These are phyloP conservation scores for Leccinellum rugosiceps DNA, from an alignment of 768 basidiomycete species.

Conservation along the genomic window DNA sequence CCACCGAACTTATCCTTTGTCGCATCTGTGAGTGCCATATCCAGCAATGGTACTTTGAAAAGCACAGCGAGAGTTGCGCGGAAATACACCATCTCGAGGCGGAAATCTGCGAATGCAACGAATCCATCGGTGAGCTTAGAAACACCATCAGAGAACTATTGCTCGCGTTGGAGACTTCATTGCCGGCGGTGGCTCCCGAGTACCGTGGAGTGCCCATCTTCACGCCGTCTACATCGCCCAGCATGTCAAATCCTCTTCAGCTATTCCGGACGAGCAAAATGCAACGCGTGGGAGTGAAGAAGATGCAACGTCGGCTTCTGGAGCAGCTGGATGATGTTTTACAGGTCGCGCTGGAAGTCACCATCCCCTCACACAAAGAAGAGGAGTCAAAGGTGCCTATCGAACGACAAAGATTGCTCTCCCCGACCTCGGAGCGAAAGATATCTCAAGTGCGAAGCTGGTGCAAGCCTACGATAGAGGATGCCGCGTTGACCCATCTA, in stretches of 20 bases:
- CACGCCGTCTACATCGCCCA: slow-evolving; percentile 66
- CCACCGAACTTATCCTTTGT: slow-evolving; percentile 82
- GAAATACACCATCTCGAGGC: slow-evolving; percentile 96
- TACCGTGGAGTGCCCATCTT: slow-evolving; percentile 89
- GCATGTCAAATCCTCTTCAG: slow-evolving; percentile 71
- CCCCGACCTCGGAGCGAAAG: slow-evolving; percentile 85
- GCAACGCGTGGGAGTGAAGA: slow-evolving; percentile 78
- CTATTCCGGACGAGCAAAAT: slow-evolving; percentile 75
- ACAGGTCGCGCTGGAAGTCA: slow-evolving; percentile 73
- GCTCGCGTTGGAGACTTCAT: slow-evolving; percentile 69
- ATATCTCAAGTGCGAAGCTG: slow-evolving; percentile 81
- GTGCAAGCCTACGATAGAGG: slow-evolving; percentile 83
- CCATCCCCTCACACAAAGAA: slow-evolving; percentile 84
- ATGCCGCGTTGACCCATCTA: slow-evolving; percentile 78
- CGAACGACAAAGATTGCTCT: slow-evolving; percentile 86
- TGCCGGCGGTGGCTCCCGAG: slow-evolving; percentile 64
- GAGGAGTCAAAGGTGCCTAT: slow-evolving; percentile 91
- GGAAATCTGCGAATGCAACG: slow-evolving; percentile 91
- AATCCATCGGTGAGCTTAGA: slow-evolving; percentile 82
- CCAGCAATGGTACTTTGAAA: slow-evolving; percentile 99
- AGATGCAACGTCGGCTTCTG: slow-evolving; percentile 74
- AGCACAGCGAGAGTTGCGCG: slow-evolving; percentile 98
- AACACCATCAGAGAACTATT: slow-evolving; percentile 81
- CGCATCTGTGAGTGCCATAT: slow-evolving; percentile 97
- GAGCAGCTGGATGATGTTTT: slow-evolving; percentile 88